phyloP scores from a whole-genome alignment of 257 asterid species.

The Nicotiana undulata region DNA sequence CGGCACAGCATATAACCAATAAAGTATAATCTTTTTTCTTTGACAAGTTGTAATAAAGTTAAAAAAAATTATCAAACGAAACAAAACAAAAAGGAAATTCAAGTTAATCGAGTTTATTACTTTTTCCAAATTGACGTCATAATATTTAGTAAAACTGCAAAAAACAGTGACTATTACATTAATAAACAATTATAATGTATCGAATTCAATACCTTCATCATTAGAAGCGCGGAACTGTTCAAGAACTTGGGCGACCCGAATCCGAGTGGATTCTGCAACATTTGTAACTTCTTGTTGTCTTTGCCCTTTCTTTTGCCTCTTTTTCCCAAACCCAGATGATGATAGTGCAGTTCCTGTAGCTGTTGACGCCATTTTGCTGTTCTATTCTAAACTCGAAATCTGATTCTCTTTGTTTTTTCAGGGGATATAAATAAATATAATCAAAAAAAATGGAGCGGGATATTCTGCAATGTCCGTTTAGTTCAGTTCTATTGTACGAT shows the following conservation, averaged over 20 bases:
- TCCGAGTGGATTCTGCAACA: slow-evolving; percentile 39
- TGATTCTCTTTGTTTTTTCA: not conserved
- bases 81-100: not conserved
- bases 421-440: not conserved
- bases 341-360: slow-evolving; percentile 1
- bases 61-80: not conserved
- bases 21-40: not conserved
- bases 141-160: not conserved
- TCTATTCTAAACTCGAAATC: not conserved
- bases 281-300: not conserved
- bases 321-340: slow-evolving; percentile 20
- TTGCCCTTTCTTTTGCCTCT: slow-evolving; percentile 28
- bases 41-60: not conserved
- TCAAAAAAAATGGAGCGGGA: not conserved
- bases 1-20: too few relatives aligned
- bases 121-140: not conserved
- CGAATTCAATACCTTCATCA: slow-evolving; percentile 33
- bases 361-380: slow-evolving; percentile 15
- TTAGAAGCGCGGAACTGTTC: slow-evolving; percentile 43
- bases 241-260: slow-evolving; percentile 40
- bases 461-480: not conserved
- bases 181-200: not conserved
- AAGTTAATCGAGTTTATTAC: not conserved
- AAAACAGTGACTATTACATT: not conserved
- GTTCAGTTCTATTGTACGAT: too few relatives aligned